Percentiles rank a stretch among this genome's conserved stretches.
Evolutionary conservation across 352 stramenopile genomes (phyloP).

Genomic region (Aphanomyces astaci): DNA sequence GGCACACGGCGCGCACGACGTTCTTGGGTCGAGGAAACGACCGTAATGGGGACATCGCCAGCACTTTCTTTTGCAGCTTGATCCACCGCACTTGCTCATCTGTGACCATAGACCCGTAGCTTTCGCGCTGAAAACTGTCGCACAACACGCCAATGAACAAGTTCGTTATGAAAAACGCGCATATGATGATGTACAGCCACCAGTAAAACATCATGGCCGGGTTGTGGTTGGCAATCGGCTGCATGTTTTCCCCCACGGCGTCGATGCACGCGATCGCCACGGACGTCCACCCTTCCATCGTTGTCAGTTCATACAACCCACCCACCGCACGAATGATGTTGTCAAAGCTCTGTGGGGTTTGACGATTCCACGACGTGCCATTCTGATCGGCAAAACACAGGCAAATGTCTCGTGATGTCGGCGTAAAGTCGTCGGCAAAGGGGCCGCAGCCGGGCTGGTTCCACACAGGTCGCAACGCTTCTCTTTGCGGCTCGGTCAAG

Average conservation of each 20-base stretch:
- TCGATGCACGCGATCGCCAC: slow-evolving; percentile 86
- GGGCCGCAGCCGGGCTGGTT: neutral
- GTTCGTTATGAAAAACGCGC: slow-evolving; percentile 88
- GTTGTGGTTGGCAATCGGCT: slow-evolving; percentile 75
- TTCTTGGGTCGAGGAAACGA: neutral
- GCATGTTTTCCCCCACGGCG: slow-evolving; percentile 82
- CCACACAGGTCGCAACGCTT: slow-evolving; percentile 32
- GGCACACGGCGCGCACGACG: neutral
- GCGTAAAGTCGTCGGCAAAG: slow-evolving; percentile 5
- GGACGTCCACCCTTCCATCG: slow-evolving; percentile 83
- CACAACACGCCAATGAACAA: slow-evolving; percentile 92
- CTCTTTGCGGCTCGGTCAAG: slow-evolving; percentile 30
- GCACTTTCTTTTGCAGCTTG: slow-evolving; percentile 20
- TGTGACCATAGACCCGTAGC: slow-evolving; percentile 39
- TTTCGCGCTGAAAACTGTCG: slow-evolving; percentile 83
- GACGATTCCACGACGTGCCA: slow-evolving; percentile 35
- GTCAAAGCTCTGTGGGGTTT: slow-evolving; percentile 56
- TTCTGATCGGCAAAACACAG: slow-evolving; percentile 26
- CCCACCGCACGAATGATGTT: slow-evolving; percentile 61
- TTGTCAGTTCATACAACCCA: slow-evolving; percentile 88
- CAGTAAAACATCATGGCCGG: slow-evolving; percentile 79
- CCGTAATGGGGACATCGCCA: slow-evolving; percentile 5
- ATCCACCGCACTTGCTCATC: slow-evolving; percentile 40
- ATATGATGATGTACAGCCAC: slow-evolving; percentile 84
- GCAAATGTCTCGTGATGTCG: slow-evolving; percentile 49